Percentiles rank a stretch among this genome's conserved stretches.
These are phyloP conservation scores for Teunomyces tritomae DNA, from an alignment of 805 yeast species.

Conservation along the genomic window DNA sequence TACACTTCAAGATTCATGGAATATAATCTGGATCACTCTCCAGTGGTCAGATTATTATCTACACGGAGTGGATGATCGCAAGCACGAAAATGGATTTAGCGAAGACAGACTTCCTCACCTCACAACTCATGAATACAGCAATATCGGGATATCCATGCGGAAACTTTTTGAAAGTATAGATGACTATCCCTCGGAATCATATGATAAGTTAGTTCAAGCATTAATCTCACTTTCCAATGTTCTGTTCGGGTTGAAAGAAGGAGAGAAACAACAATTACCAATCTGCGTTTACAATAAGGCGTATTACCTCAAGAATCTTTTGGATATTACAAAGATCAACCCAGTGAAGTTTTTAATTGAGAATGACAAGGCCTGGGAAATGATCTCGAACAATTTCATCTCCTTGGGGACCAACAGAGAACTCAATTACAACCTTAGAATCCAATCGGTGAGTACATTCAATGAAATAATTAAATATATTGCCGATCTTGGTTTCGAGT, in stretches of 20 bases:
- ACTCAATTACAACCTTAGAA: slow-evolving; percentile 41
- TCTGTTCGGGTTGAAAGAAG: slow-evolving; percentile 1
- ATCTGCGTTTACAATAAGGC: slow-evolving; percentile 55
- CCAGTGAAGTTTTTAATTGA: slow-evolving; percentile 47
- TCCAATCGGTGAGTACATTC: slow-evolving; percentile 49
- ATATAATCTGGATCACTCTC: slow-evolving; percentile 52
- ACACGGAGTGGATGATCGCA: slow-evolving; percentile 54
- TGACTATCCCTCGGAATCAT: slow-evolving; percentile 52
- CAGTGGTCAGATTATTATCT: slow-evolving; percentile 77
- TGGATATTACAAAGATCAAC: slow-evolving; percentile 51
- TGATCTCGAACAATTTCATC: slow-evolving; percentile 46
- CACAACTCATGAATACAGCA: slow-evolving; percentile 43
- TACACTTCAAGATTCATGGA: slow-evolving; percentile 67
- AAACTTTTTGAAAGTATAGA: slow-evolving; percentile 63
- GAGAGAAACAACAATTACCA: neutral
- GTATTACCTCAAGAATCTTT: slow-evolving; percentile 53
- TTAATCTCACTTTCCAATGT: slow-evolving; percentile 42
- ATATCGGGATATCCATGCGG: slow-evolving; percentile 54
- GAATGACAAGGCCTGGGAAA: slow-evolving; percentile 46
- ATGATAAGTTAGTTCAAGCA: slow-evolving; percentile 46
- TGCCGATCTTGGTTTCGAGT: slow-evolving; percentile 40
- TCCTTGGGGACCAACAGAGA: slow-evolving; percentile 43
- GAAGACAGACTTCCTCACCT: slow-evolving; percentile 32
- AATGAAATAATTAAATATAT: slow-evolving; percentile 46
- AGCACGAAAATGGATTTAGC: slow-evolving; percentile 14